Evolutionary conservation across 352 stramenopile species (phyloP), one percentile per base, ranked within the genome.

Genomic region (Phytophthora capsici): DNA sequence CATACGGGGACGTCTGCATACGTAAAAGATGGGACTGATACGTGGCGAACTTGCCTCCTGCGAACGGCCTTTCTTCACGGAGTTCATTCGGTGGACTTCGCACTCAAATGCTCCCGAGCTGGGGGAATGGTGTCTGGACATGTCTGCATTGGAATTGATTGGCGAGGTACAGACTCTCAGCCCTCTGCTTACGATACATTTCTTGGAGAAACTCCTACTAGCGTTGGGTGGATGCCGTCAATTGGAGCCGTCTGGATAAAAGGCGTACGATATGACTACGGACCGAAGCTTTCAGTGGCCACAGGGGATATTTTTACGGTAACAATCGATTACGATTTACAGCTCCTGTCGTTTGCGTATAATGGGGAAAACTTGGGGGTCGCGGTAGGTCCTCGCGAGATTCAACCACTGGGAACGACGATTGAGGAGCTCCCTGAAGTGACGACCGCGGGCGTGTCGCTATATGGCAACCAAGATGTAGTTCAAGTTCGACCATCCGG

Each of bases 201-300:
- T 69, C 7, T 91, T n/a, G 83, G 83, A 19, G 64, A 78, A 62
- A 75, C 54, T 0, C 3, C 23, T 4, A 77, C 57, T 57, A 94
- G 86, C 37, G 75, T 96, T 25, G 88, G 86, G 1, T 96, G 85
- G 86, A 96, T 96, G 86, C 88, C 88, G 0, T 88, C 88, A 10
- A 87, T 94, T 48, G 88, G 84, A 8, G 77, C 77, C 0, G 36
- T 96, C 6, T 96, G 88, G 88, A 74, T 91, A 7, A 64, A 83
- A 73, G 86, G 86, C 5, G 69, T 62, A n/a, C 66, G 77, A 6
- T 70, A 83, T 28, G 34, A 69, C 13, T 94, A 92, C 52, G 86
- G 84, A 1, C 43, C 47, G 4, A 78, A 76, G 4, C 52, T 86
- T 28, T 44, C 68, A 19, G 63, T 93, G 17, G 69, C 63, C 38